Evolutionary conservation across 1,284 basidiomycete species (phyloP), one percentile per base, ranked within the genome.

Genomic region (Mixia osmundae): DNA sequence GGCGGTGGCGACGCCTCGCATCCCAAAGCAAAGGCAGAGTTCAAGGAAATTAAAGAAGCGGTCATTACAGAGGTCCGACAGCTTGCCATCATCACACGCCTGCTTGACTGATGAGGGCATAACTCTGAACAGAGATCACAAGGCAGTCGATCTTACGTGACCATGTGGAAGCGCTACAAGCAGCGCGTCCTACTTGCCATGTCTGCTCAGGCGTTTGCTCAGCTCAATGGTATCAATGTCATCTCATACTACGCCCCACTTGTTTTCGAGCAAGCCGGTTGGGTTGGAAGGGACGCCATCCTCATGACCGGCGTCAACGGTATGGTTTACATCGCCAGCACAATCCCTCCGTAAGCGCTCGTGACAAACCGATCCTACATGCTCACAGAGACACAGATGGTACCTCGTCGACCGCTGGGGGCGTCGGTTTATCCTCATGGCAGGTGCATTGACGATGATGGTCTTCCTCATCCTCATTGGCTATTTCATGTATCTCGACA

Each of bases 191-290:
- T 94, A 45, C 71, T 95, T 41, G 89, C 87, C n/a, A 89, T 89
- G 80, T 85, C 80, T 14, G 82, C 80, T 44, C 89, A 95, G 56
- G 76, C 78, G 39, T 94, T 94, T 56, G 87, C 87, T 32, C 89
- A 94, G 57, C 61, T 94, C 73, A 83, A 85, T 53, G 80, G 80
- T 40, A 83, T 87, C 49, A 85, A 83, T 51, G 80, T 87, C 38
- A 87, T 94, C 19, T 83, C 77, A 4, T 94, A 91, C 56, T 94
- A 91, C 58, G 80, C 82, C 29, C 50, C 49, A 2, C 38, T 53
- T 5, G 49, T 59, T 34, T 47, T 52, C 37, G 52, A 52, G 31
- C 60, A 82, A 63, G 87, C 87, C 30, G 89, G 89, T 29, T 97
- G 89, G 87, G 68, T 91, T 41, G 89, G 89, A n/a, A 69, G 87